phyloP scores from a whole-genome alignment of 1,284 basidiomycete species.

The Testicularia cyperi region DNA sequence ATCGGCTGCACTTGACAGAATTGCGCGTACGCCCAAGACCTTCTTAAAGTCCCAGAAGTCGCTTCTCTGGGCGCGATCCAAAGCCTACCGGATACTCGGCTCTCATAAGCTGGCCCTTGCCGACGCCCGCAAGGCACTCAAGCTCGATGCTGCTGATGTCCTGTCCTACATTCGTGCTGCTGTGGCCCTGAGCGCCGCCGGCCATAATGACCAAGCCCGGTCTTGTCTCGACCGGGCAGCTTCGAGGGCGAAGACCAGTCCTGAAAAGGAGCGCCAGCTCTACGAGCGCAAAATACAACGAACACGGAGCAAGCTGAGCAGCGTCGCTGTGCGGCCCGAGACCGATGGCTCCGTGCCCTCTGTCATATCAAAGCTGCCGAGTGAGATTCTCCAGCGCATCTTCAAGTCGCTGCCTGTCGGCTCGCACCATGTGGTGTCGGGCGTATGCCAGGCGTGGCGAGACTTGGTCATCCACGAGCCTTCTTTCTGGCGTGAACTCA shows the following conservation, averaged over 20 bases:
- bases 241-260: not conserved
- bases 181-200: slow-evolving; percentile 4
- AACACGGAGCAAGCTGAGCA: no score
- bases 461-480: not conserved
- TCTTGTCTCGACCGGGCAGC: slow-evolving; percentile 12
- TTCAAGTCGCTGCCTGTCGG: not conserved
- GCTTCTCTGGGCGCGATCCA: slow-evolving; percentile 22
- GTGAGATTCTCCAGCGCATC: not conserved
- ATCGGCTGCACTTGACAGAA: no score
- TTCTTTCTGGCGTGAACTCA: not conserved
- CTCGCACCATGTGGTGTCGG: not conserved
- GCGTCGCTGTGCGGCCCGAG: no score
- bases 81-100: slow-evolving; percentile 7
- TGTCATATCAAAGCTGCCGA: not conserved
- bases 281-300: no score
- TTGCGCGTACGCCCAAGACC: no score
- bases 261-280: no score
- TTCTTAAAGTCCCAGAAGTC: slow-evolving; percentile 29
- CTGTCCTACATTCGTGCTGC: slow-evolving; percentile 18
- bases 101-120: slow-evolving; percentile 9
- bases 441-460: not conserved
- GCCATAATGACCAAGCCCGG: slow-evolving; percentile 4
- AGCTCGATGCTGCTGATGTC: slow-evolving; percentile 15
- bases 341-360: no score
- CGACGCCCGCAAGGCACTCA: slow-evolving; percentile 22